These are phyloP conservation scores for Neurospora intermedia DNA, from an alignment of 495 filamentous ascomycete species.

Conservation along the genomic window DNA sequence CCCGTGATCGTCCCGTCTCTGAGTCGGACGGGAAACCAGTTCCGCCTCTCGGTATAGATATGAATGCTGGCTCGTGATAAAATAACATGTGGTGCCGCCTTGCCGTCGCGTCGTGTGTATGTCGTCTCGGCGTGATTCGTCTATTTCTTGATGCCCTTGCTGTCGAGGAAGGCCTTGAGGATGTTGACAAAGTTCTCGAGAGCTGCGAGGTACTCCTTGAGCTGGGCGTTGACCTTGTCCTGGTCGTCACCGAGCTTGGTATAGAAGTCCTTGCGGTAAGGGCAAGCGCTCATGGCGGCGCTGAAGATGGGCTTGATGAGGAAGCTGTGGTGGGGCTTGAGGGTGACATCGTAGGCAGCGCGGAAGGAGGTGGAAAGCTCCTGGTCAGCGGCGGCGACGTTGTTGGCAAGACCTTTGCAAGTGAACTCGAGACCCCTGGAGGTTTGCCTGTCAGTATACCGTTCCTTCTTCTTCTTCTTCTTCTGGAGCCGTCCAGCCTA, in stretches of 20 bases:
- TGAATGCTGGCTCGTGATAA: background rate
- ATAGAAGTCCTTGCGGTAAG: constrained; percentile 88
- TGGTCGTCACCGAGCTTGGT: constrained; percentile 64
- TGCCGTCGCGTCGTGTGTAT: background rate
- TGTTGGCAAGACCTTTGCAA: constrained; percentile 66
- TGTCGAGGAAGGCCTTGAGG: constrained; percentile 59
- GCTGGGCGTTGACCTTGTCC: constrained; percentile 45
- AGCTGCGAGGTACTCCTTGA: constrained; percentile 60
- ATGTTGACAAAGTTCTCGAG: constrained; percentile 65
- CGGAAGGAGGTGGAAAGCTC: constrained; percentile 85
- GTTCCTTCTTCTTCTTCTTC: background rate
- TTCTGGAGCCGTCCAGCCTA: background rate
- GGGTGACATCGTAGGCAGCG: constrained; percentile 66
- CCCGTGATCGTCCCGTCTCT: background rate
- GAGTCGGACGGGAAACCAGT: background rate
- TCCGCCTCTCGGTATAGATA: background rate
- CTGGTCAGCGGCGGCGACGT: constrained; percentile 50
- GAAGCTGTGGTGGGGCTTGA: constrained; percentile 84
- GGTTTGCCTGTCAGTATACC: background rate
- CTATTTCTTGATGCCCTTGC: constrained; percentile 64
- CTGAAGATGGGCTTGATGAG: constrained; percentile 81
- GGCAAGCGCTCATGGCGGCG: constrained; percentile 83
- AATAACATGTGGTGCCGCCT: background rate
- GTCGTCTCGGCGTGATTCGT: constrained; percentile 24
- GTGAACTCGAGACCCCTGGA: constrained; percentile 87